Base-by-base conservation (phyloP, 148 eudicot genomes). In the Vaccinium corymbosum region DNA sequence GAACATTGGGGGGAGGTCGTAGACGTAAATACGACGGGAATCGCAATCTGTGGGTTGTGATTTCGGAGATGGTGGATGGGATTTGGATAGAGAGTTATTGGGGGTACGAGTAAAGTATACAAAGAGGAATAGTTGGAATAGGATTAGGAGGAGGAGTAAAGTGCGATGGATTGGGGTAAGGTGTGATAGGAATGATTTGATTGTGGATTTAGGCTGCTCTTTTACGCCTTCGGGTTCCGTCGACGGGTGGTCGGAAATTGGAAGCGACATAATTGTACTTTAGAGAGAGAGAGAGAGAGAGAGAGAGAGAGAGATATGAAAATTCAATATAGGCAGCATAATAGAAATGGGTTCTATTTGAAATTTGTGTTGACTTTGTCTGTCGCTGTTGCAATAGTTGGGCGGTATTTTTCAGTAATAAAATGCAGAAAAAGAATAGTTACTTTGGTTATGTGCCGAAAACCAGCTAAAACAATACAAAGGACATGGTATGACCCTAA, bases 1-100 rank as follows among this genome's bases (percentile, higher is more conserved):
- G 75, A 94, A 90, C 2, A 81, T n/a, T 0, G 87, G 42, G 2
- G 98, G 98, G 1, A 95, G 93, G 12, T 90, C 87, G 90, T 94
- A 94, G 0, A 95, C 88, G 77, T 87, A 95, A 50, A 95, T 83
- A 76, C 79, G 89, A 0, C 98, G 98, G 17, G 61, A 56, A 55
- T 59, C 25, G 66, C 66, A 59, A 19, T 59, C 9, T 9, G 8
- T 2, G 66, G 10, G 0, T 59, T 59, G 66, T n/a, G 22, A 8
- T 46, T 74, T 16, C 25, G 38, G 6, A 35, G 16, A 46, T 48
- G 70, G 70, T 66, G 64, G 56, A 53, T 16, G 20, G 16, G 27
- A 52, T 16, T 14, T 38, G 46, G 66, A 59, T 22, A 25, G 85
- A 82, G 86, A 56, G 82, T 4, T 83, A 85, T 64, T 73, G 61